Evolutionary conservation across 129 eudicot species (phyloP), one percentile per base, ranked within the genome.

Genomic region (Helianthus tuberosus): DNA sequence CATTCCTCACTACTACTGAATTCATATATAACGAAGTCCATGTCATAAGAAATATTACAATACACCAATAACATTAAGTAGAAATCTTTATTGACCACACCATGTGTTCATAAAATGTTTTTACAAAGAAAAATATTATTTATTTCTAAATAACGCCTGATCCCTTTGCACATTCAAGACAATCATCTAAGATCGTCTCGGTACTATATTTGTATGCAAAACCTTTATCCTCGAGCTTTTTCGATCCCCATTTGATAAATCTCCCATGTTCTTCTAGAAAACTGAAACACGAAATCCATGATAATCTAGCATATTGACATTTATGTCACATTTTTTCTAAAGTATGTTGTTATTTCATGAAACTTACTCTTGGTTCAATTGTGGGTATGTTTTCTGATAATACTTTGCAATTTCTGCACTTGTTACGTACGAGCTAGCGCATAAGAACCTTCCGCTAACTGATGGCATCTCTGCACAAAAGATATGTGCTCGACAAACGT

Each of bases 191-290:
- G 25, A 83, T 83, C 81, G 35, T 83, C 60, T 81, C 17, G 3
- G 58, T 54, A 65, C 75, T 75, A 62, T 64, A 41, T 20, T 80
- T 78, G 79, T 85, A 88, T 47, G 58, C 50, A 60, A 88, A 88
- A 16, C 90, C 90, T 70, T 64, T 17, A 11, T 88, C 85, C 67
- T 75, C 76, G 1, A 88, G 87, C 80, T 79, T 82, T 14, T 46
- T 68, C 11, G 84, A 73, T 49, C 84, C 92, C 84, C 86, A 88
- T 11, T 50, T 44, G 15, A 75, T 82, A 35, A 71, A 81, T 59
- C 79, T 80, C 43, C 38, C 64, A 23, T 62, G 54, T 52, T 69
- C 89, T 71, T 76, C 75, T 6, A 69, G 39, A 29, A 59, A 68
- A 82, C 88, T 80, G 66, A 46, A 78, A 68, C 11, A 57, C 32